Base-by-base conservation (phyloP, 768 basidiomycete species). In the Podaxis mareebaensis region DNA sequence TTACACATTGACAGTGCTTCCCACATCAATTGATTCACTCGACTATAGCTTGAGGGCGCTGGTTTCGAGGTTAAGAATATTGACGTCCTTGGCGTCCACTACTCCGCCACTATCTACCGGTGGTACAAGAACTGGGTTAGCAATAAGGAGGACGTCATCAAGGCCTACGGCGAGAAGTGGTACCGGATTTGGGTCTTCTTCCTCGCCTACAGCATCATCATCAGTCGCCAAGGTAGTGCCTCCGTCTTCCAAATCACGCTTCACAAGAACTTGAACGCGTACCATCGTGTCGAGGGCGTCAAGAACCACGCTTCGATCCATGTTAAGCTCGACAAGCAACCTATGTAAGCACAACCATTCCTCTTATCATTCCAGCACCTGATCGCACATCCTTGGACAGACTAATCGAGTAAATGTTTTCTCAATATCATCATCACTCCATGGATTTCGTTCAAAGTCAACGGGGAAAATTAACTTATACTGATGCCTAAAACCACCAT, bases 81-180 rank as follows among this genome's bases (percentile, higher is more conserved):
- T 60, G 97, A 99, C 65, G 96, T 99, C 40, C 88, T 99, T 38
- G 97, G 96, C 61, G 96, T 98, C 8, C 97, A 99, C 77, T 97
- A 98, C 78, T 92, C 91, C 17, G 95, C 95, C 0, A 96, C 94
- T 0, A 80, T 94, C 72, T 89, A 82, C 77, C 83, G 85, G 63
- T 99, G 96, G 96, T 98, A 98, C 84, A 86, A 92, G 74, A 99
- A 98, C 85, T 99, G 97, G 97, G 75, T 96, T 48, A 80, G 81
- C 63, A 98, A 99, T 84, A 90, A 91, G 80, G 95, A 95, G 51
- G 90, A 91, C 76, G 89, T 97, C 55, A 66, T 91, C 42, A 93
- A 79, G 61, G 91, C 89, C 76, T 99, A 99, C 72, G 96, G 96
- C 58, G 93, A 96, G 36, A 83, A 86, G 70, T 95, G 93, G 94